Evolutionary conservation across 2,329 filamentous ascomycete species (phyloP), one percentile per base, ranked within the genome.

Genomic region (Cladosporium sp.): DNA sequence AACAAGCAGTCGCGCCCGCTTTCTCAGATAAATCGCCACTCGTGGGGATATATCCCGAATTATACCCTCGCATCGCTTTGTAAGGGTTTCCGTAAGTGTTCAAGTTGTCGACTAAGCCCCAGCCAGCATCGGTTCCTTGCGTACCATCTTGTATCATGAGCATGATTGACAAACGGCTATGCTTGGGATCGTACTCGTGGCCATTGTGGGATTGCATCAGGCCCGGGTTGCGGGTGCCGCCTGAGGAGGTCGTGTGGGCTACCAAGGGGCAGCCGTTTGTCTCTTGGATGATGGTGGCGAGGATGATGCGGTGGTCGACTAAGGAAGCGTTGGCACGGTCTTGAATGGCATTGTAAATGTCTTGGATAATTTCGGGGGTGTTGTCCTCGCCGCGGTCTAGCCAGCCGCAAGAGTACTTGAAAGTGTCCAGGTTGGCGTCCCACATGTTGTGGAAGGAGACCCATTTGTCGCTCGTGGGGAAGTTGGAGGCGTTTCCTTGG

Each of bases 1-100:
- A 83, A 71, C 79, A 82, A 58, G 75, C 75, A 10, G 78, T 79
- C 10, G 73, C 74, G 64, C 78, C 71, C 35, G 75, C 76, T 10
- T 78, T 71, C 50, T 73, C 70, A 28, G 72, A 70, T 17, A 79
- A 62, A 60, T 79, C 72, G 34, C 68, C 70, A 53, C 66, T 70
- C 13, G 59, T 60, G 1, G 64, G 62, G 4, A 67, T 62, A 25
- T 63, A 66, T 15, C 78, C 78, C 17, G 72, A 74, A 66, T 81
- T 81, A 70, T 80, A 81, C 13, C 74, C 71, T 37, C 78, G 70
- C 24, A 77, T 75, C 1, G 75, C 78, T 56, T 67, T 71, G 66
- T 79, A 80, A n/a, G 58, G 60, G n/a, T 65, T 65, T 4, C 68
- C 67, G 19, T 70, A 62, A 55, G 67, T 45, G 39, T 68, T 67